Conservation (phyloP, 805 yeast species). For the Ogataea siamensis region DNA sequence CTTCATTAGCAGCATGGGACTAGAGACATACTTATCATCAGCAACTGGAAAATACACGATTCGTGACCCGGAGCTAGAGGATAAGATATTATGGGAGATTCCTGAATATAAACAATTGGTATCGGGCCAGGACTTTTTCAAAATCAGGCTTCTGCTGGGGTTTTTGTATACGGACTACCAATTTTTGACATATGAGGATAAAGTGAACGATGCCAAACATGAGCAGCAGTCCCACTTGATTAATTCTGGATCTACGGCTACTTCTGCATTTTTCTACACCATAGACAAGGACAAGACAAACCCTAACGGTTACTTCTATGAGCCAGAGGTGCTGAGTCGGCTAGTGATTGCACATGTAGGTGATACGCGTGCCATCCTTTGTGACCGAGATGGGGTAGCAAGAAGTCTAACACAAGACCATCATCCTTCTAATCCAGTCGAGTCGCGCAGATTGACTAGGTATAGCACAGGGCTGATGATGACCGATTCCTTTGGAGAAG, state of each 20-base stretch:
- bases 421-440: conserved; percentile 83
- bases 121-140: conserved; percentile 51
- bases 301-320: conserved; percentile 50
- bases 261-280: conserved; percentile 33
- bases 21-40: conserved; percentile 13
- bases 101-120: conserved; percentile 19
- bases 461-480: conserved; percentile 61
- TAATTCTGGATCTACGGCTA: conserved; percentile 38
- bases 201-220: conserved; percentile 15
- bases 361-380: conserved; percentile 83
- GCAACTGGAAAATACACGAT: conserved; percentile 10
- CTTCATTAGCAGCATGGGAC: conserved; percentile 23
- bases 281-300: conserved; percentile 30
- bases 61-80: conserved; percentile 14
- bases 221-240: conserved; percentile 13
- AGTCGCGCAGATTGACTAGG: conserved; percentile 66
- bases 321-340: conserved; percentile 61
- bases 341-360: conserved; percentile 87
- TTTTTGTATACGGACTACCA: conserved; percentile 66
- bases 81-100: conserved; percentile 15
- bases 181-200: conserved; percentile 40
- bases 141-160: conserved; percentile 58
- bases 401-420: conserved; percentile 77
- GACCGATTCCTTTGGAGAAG: conserved; percentile 93
- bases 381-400: conserved; percentile 78